Conservation (phyloP, 2,329 filamentous ascomycete species). For the Colletotrichum orbiculare region DNA sequence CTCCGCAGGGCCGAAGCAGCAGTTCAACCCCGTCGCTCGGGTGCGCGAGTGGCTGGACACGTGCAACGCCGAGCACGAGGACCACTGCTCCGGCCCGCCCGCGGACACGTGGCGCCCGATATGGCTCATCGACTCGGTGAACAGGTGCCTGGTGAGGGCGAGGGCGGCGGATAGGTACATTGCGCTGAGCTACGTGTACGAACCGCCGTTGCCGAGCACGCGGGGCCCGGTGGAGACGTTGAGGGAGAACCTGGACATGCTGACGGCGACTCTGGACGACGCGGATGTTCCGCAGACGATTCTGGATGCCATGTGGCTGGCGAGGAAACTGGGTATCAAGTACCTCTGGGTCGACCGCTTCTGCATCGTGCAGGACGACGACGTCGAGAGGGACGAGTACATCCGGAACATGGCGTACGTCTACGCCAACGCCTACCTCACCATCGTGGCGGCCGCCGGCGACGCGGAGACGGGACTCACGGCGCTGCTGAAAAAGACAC, state of each 20-base stretch:
- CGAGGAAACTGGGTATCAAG: slow-evolving; percentile 54
- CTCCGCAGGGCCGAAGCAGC: slow-evolving; percentile 37
- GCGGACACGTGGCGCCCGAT: slow-evolving; percentile 50
- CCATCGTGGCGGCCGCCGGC: slow-evolving; percentile 55
- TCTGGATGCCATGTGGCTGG: slow-evolving; percentile 56
- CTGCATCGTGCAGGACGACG: slow-evolving; percentile 58
- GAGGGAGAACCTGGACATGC: slow-evolving; percentile 49
- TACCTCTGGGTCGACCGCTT: slow-evolving; percentile 60
- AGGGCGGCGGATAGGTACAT: slow-evolving; percentile 54
- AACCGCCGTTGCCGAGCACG: slow-evolving; percentile 40
- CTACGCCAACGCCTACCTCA: slow-evolving; percentile 57
- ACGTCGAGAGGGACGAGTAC: slow-evolving; percentile 51
- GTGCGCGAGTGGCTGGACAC: slow-evolving; percentile 57
- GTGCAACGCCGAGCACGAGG: slow-evolving; percentile 54
- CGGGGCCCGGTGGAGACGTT: slow-evolving; percentile 45
- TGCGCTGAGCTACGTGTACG: slow-evolving; percentile 60
- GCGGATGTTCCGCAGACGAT: slow-evolving; percentile 54
- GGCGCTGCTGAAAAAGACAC: slow-evolving; percentile 33
- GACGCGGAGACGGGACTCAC: slow-evolving; percentile 51
- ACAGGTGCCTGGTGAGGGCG: slow-evolving; percentile 51
- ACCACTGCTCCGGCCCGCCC: slow-evolving; percentile 49
- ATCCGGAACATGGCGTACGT: slow-evolving; percentile 57
- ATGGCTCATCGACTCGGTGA: slow-evolving; percentile 55
- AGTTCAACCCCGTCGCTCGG: slow-evolving; percentile 50
- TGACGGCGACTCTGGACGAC: slow-evolving; percentile 49